These are phyloP conservation scores for Symbiodinium pilosum DNA, from an alignment of 73 alveolate genomes.

Conservation along the genomic window DNA sequence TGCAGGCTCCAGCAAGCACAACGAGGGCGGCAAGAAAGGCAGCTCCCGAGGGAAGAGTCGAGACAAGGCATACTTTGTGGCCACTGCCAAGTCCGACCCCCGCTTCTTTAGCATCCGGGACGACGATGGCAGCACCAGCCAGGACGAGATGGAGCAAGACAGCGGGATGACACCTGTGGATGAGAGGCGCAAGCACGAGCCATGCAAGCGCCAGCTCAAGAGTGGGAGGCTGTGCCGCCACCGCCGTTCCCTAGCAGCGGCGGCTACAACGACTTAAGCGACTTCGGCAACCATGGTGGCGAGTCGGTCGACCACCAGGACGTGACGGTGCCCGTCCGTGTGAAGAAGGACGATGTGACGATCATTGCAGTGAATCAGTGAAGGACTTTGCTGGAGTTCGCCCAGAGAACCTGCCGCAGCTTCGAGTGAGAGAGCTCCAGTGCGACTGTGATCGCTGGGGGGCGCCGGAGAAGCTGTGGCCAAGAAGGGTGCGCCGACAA, in stretches of 20 bases:
- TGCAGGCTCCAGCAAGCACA: too few species aligned
- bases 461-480: not conserved
- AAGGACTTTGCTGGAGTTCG: too few species aligned
- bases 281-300: too few species aligned
- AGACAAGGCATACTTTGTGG: not conserved
- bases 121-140: not conserved
- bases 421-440: not conserved
- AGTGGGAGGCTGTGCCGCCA: too few species aligned
- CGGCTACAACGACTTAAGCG: too few species aligned
- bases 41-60: not conserved
- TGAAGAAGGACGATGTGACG: not conserved
- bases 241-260: too few species aligned
- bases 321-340: not conserved
- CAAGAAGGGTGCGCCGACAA: not conserved
- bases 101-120: not conserved
- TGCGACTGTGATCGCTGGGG: not conserved
- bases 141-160: constrained; percentile 15
- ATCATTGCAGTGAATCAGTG: not conserved
- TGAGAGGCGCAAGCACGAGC: not conserved
- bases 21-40: not conserved
- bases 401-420: not conserved
- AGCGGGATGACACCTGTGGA: not conserved
- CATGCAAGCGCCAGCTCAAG: not conserved
- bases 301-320: not conserved
- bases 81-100: not conserved